Evolutionary conservation across 306 rosid species (phyloP), one percentile per base, ranked within the genome.

Genomic region (Ammopiptanthus mongolicus): DNA sequence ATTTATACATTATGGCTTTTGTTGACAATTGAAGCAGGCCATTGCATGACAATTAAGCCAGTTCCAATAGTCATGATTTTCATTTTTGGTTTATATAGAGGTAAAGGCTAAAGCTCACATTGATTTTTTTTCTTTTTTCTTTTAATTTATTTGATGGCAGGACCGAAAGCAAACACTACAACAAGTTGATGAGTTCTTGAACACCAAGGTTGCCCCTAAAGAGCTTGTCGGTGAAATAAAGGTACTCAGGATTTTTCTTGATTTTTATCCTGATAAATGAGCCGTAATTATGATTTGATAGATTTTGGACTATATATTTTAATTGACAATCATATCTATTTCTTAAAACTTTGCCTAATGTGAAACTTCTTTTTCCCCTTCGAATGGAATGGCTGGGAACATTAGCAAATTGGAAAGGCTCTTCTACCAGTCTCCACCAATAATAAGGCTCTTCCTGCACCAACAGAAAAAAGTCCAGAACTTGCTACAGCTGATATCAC

Each of bases 171-270:
- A 67, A 83, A 92, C 97, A 12, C 76, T 92, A 52, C 52, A 89
- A 80, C 81, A 88, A 83, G 80, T 90, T 69, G 96, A 90, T 22
- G 93, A 84, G 83, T 90, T 90, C 86, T 85, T 96, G 80, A 88
- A 80, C 87, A 87, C 97, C 63, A 92, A 96, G 89, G 61, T 96
- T 83, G 99, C 98, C 73, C 99, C 97, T 13, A 79, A 86, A 77
- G 98, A 89, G 76, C 86, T 96, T 11, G 91, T 42, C 3, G 98
- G 86, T 75, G 99, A 96, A 8, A 81, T 96, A 47, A 85, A 85
- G 98, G 99, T 95, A 73, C 48, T 53, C 11, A 1, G 37, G 5
- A 33, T 48, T 80, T 17, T 21, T 72, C 60, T 11, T 13, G 2
- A 37, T 33, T 37, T 61, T 5, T 11, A 25, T 50, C 50, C 25